These are phyloP conservation scores for Hanseniaspora lachancei DNA, from an alignment of 805 yeast genomes.

Conservation along the genomic window DNA sequence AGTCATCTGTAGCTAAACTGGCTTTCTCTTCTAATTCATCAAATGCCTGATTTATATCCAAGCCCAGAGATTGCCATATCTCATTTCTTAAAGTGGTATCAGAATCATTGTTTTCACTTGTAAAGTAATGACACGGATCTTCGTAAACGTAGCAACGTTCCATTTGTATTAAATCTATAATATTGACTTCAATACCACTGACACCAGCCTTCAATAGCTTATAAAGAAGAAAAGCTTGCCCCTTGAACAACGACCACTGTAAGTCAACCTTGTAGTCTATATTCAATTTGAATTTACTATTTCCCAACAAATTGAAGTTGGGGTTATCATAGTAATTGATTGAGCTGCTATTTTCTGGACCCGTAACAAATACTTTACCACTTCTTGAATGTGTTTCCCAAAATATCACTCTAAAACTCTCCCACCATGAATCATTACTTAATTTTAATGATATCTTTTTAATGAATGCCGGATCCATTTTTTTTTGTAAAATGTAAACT, in stretches of 20 bases:
- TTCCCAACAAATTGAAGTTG: slow-evolving; percentile 38
- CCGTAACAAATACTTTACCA: slow-evolving; percentile 2
- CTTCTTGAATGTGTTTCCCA: slow-evolving; percentile 11
- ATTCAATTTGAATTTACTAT: slow-evolving; percentile 48
- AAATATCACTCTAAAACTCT: slow-evolving; percentile 29
- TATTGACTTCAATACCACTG: neutral
- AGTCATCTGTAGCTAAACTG: neutral
- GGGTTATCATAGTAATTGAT: slow-evolving; percentile 28
- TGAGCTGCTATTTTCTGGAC: neutral
- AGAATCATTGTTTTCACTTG: neutral
- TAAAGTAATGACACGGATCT: slow-evolving; percentile 9
- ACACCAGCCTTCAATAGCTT: slow-evolving; percentile 7
- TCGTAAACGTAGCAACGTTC: slow-evolving; percentile 12
- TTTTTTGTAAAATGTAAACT: slow-evolving; percentile 48
- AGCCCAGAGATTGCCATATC: slow-evolving; percentile 11
- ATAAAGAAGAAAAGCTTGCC: slow-evolving; percentile 43
- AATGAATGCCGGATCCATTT: slow-evolving; percentile 45
- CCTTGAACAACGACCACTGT: slow-evolving; percentile 60
- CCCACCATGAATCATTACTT: slow-evolving; percentile 62
- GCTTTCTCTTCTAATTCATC: neutral
- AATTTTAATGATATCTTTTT: slow-evolving; percentile 44
- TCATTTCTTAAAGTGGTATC: neutral
- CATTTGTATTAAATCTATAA: slow-evolving; percentile 9
- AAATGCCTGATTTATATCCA: slow-evolving; percentile 1
- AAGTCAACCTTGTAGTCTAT: slow-evolving; percentile 39